Evolutionary conservation across 2,329 filamentous ascomycete genomes (phyloP).

Genomic region (Pezicula radicicola): DNA sequence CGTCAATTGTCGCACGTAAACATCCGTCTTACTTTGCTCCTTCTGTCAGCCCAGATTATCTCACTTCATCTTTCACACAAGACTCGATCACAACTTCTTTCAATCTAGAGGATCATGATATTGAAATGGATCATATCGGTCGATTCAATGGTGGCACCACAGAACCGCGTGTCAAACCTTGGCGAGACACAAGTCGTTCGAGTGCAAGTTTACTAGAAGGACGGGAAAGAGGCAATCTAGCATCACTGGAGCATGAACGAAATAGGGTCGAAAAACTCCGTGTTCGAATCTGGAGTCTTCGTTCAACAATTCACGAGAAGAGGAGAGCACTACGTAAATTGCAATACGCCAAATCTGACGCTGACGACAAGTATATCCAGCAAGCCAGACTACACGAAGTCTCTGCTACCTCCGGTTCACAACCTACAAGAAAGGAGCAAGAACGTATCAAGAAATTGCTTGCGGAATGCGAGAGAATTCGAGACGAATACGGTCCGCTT

Average conservation of each 20-base stretch:
- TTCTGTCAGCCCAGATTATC: no score
- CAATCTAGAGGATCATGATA: no score
- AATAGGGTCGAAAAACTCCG: slow-evolving; percentile 3
- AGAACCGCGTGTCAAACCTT: no score
- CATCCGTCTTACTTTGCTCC: background rate
- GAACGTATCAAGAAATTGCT: background rate
- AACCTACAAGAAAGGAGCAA: background rate
- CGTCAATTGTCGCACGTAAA: background rate
- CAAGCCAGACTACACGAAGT: background rate
- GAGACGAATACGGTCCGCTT: slow-evolving; percentile 18
- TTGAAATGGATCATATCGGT: no score
- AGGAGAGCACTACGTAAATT: background rate
- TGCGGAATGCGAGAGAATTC: slow-evolving; percentile 5
- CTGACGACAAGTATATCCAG: slow-evolving; percentile 10
- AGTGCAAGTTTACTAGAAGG: no score
- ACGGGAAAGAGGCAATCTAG: background rate
- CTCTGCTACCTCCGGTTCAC: background rate
- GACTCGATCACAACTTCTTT: no score
- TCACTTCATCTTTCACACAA: no score
- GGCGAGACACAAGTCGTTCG: background rate
- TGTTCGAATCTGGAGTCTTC: background rate
- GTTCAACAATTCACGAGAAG: slow-evolving; percentile 7
- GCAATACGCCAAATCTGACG: slow-evolving; percentile 4
- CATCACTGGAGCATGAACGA: background rate
- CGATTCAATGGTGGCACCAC: no score